Conservation (phyloP, 179 eudicot species). For the Silene noctiflora region DNA sequence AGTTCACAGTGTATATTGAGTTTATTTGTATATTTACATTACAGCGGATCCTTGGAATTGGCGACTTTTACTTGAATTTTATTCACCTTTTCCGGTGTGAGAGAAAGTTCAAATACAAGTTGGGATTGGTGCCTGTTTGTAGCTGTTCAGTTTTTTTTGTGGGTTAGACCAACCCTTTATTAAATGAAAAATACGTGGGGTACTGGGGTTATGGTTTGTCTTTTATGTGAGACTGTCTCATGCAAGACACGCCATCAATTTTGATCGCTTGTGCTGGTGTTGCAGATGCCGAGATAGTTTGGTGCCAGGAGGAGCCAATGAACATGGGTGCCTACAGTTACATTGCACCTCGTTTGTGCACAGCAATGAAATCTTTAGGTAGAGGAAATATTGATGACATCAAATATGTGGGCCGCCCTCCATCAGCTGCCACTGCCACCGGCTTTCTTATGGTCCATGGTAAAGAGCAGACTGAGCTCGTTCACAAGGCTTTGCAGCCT, state of each 20-base stretch:
- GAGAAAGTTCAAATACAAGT: background rate
- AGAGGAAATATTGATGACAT: conserved; percentile 61
- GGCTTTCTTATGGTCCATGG: conserved; percentile 59
- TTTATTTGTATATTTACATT: background rate
- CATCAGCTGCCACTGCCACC: conserved; percentile 93
- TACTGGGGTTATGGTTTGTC: background rate
- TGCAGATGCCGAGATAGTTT: conserved; percentile 90
- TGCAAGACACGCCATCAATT: background rate
- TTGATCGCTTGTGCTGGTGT: background rate
- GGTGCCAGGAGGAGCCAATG: conserved; percentile 99
- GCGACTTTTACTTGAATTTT: background rate
- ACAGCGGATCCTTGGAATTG: background rate
- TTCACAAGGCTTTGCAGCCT: conserved; percentile 66
- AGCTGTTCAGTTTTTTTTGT: too few species aligned
- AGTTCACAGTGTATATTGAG: conserved; percentile 22
- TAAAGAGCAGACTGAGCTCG: conserved; percentile 68
- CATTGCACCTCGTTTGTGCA: conserved; percentile 65
- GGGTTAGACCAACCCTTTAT: background rate
- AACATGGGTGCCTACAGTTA: conserved; percentile 92
- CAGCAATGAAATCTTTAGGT: conserved; percentile 66
- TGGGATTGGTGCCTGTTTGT: background rate
- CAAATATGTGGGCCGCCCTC: conserved; percentile 77
- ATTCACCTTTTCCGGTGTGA: background rate
- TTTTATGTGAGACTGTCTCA: background rate
- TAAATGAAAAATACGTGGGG: too few species aligned